A percentile compares a stretch with the other conserved stretches of the same genome.
Evolutionary conservation across 1,139 yeast species (phyloP).

Genomic region (Nakaseomyces sp.): DNA sequence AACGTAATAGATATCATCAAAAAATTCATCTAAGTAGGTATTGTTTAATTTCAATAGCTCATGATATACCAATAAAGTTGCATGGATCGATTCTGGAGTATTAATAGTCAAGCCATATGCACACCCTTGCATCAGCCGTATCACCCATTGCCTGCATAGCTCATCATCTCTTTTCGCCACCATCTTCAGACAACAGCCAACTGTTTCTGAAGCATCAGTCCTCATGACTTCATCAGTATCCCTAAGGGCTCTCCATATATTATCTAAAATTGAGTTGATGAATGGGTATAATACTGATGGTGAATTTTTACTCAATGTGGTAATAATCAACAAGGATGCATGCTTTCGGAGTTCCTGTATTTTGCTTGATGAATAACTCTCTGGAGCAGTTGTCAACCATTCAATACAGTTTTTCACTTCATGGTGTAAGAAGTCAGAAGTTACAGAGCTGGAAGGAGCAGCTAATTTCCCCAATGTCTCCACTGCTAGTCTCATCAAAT

Average conservation of each 20-base stretch:
- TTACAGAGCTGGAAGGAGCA: constrained; percentile 77
- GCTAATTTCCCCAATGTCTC: constrained; percentile 81
- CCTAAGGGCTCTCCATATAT: constrained; percentile 79
- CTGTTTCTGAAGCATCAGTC: constrained; percentile 73
- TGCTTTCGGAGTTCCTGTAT: constrained; percentile 80
- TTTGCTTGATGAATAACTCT: constrained; percentile 39
- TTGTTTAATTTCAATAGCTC: constrained; percentile 63
- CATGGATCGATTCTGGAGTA: constrained; percentile 70
- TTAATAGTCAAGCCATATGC: constrained; percentile 40
- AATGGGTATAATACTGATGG: constrained; percentile 77
- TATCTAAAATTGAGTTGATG: constrained; percentile 72
- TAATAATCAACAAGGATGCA: constrained; percentile 79
- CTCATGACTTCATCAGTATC: constrained; percentile 71
- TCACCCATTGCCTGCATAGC: constrained; percentile 65
- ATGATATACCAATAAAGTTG: constrained; percentile 71
- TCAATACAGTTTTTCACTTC: constrained; percentile 87
- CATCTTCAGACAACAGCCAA: constrained; percentile 69
- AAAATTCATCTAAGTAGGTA: constrained; percentile 58
- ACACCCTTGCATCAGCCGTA: constrained; percentile 57
- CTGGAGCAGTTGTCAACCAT: constrained; percentile 60
- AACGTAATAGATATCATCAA: constrained; percentile 73
- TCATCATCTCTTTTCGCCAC: constrained; percentile 72
- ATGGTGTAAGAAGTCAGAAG: constrained; percentile 86
- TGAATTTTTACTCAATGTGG: constrained; percentile 77
- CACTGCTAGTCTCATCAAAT: constrained; percentile 81